Conservation (phyloP, 768 basidiomycete genomes). For the Naematelia encephala region DNA sequence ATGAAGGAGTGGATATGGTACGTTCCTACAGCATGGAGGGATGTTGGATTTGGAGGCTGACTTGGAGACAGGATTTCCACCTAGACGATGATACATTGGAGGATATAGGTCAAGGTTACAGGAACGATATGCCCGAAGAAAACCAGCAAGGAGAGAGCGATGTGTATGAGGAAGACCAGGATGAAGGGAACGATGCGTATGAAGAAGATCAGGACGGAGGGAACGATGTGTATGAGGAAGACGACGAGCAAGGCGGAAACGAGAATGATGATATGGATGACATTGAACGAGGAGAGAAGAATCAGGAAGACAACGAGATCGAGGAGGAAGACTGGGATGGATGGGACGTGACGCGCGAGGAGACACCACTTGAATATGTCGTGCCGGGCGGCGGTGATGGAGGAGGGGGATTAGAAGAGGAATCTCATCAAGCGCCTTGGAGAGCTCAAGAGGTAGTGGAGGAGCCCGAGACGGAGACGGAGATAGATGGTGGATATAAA, state of each 20-base stretch:
- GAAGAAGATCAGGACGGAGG: neutral
- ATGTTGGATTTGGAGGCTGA: too few relatives aligned
- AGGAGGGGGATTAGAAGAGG: neutral
- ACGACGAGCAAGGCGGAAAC: slow-evolving; percentile 4
- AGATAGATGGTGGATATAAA: neutral
- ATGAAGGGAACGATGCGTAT: neutral
- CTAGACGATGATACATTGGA: neutral
- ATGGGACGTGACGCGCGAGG: slow-evolving; percentile 4
- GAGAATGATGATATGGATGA: neutral
- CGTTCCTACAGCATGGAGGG: too few relatives aligned
- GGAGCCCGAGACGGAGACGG: neutral
- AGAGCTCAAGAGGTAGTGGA: neutral
- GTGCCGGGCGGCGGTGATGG: neutral
- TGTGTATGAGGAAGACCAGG: neutral
- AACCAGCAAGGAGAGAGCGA: too few relatives aligned
- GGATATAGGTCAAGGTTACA: neutral
- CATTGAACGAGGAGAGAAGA: too few relatives aligned
- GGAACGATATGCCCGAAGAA: neutral
- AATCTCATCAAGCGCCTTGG: neutral
- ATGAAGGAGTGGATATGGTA: slow-evolving; percentile 44
- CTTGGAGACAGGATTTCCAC: neutral
- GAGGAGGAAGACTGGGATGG: neutral
- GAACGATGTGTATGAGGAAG: neutral
- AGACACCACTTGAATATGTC: neutral
- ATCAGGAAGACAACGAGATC: neutral